Evolutionary conservation across 2,329 filamentous ascomycete genomes (phyloP), one percentile per base, ranked within the genome.

Genomic region (Rhinocladiella mackenziei): DNA sequence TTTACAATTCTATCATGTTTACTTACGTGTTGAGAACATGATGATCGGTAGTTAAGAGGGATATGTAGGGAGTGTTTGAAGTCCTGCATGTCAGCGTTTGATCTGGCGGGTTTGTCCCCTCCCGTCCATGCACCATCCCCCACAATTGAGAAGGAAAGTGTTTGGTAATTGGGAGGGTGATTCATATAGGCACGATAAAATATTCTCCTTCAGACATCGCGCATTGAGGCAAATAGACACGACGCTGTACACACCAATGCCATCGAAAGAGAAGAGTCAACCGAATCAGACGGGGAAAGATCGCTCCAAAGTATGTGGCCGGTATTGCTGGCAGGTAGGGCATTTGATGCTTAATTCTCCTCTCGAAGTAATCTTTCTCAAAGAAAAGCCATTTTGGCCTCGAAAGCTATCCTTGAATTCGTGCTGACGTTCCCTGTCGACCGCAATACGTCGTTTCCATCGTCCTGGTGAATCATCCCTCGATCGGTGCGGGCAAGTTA

Each of bases 191-290:
- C 80, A 82, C 76, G 78, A 62, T 70, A 61, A 71, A 68, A 69
- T 65, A 71, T 66, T n/a, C n/a, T 81, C 80, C 78, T 83, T 82
- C 78, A 82, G 77, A 76, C 74, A 69, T 70, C 72, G 72, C 71
- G 72, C 76, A 80, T 77, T 65, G 71, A 61, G 52, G 26, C 22
- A 71, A 64, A 33, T 42, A 67, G 70, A 71, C 64, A 62, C 72
- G 75, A 71, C 71, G 78, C 78, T 82, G 80, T 83, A 83, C 80
- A 83, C 80, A 83, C 78, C 76, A 75, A 82, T 82, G 80, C 79
- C 76, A 66, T 51, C 15, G 18, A 8, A 19, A 37, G 23, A 19
- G 29, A 18, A 29, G 14, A 35, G 28, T 26, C 17, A 23, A 10
- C 8, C 13, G 20, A 45, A 19, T 23, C 14, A 15, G 13, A 15